These are phyloP conservation scores for Candida neerlandica DNA, from an alignment of 1,139 yeast species.

Conservation along the genomic window DNA sequence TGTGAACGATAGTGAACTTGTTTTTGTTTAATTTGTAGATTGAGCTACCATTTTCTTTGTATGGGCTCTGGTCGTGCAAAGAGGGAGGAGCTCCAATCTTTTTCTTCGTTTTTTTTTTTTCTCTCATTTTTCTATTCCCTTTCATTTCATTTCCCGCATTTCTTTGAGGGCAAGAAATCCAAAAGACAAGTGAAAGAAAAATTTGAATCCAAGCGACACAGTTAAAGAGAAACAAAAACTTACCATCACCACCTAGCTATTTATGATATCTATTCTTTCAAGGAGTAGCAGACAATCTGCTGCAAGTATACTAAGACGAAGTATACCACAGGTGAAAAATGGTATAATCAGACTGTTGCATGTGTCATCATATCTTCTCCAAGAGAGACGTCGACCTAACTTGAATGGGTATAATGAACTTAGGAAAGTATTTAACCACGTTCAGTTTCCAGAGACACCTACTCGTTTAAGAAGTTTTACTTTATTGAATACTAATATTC, in stretches of 20 bases:
- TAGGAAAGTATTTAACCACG: background rate
- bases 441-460: too few relatives aligned
- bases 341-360: slow-evolving; percentile 9
- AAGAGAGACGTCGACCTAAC: background rate
- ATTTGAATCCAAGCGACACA: background rate
- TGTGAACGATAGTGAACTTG: too few relatives aligned
- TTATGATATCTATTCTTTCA: slow-evolving; percentile 1
- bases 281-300: slow-evolving; percentile 7
- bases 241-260: background rate
- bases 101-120: background rate
- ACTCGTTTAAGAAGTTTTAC: too few relatives aligned
- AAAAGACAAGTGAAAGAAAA: background rate
- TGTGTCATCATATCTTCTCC: slow-evolving; percentile 3
- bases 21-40: too few relatives aligned
- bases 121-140: background rate
- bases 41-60: background rate
- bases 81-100: background rate
- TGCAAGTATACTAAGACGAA: slow-evolving; percentile 2
- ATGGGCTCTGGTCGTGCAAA: background rate
- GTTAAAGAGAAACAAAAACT: background rate
- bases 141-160: slow-evolving; percentile 2
- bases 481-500: background rate
- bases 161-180: background rate
- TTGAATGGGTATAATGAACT: background rate
- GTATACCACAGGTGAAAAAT: slow-evolving; percentile 6